These are phyloP conservation scores for Oidiodendron maius DNA, from an alignment of 495 filamentous ascomycete genomes.

Conservation along the genomic window DNA sequence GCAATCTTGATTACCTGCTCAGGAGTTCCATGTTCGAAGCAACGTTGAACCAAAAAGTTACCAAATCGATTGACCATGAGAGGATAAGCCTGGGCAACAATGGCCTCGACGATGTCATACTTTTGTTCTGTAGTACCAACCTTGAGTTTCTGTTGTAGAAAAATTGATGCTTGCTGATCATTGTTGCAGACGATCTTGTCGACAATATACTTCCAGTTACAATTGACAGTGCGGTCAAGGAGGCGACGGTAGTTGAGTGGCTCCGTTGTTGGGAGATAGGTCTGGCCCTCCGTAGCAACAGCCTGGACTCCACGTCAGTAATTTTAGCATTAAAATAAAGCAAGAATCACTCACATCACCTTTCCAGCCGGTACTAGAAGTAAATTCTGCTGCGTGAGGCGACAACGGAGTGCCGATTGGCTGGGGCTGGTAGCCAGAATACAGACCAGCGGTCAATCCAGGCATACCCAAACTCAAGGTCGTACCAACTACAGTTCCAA, in stretches of 20 bases:
- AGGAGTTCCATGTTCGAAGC: constrained; percentile 94
- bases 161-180: constrained; percentile 97
- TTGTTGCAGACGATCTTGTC: constrained; percentile 99
- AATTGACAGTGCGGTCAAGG: constrained; percentile 91
- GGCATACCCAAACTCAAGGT: constrained; percentile 25
- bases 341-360: constrained; percentile 37
- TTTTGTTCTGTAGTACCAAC: constrained; percentile 93
- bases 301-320: constrained; percentile 27
- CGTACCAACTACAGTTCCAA: constrained; percentile 27
- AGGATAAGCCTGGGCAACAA: constrained; percentile 91
- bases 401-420: constrained; percentile 78
- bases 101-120: constrained; percentile 92
- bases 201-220: constrained; percentile 99
- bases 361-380: constrained; percentile 40
- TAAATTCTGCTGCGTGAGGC: constrained; percentile 80
- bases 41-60: constrained; percentile 97
- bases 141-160: constrained; percentile 98
- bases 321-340: not conserved
- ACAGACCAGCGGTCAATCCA: constrained; percentile 19
- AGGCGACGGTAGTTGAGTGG: constrained; percentile 96
- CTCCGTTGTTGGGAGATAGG: constrained; percentile 80
- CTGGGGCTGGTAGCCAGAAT: constrained; percentile 55
- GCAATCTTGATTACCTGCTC: constrained; percentile 96
- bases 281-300: constrained; percentile 53
- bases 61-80: constrained; percentile 97